A percentile compares a stretch with the other conserved stretches of the same genome.
These are phyloP conservation scores for Fragaria ananassa DNA, from an alignment of 306 rosid genomes.

Conservation along the genomic window DNA sequence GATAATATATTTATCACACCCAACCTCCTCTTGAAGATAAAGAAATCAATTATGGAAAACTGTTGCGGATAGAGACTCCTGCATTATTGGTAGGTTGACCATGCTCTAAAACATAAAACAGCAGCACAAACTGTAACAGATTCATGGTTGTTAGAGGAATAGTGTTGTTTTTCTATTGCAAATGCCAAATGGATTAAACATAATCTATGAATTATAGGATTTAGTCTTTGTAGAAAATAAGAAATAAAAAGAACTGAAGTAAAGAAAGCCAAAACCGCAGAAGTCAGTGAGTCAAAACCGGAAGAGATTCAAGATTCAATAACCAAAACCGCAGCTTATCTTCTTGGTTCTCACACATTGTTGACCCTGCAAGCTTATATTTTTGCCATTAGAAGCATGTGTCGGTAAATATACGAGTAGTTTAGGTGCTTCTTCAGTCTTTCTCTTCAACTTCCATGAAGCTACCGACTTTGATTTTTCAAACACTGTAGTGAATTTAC, in stretches of 20 bases:
- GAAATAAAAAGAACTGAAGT: background rate
- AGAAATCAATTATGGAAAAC: background rate
- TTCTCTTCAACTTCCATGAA: constrained; percentile 19
- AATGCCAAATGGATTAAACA: background rate
- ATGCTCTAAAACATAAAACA: background rate
- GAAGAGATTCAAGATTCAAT: background rate
- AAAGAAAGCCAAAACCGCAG: background rate
- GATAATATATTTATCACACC: background rate
- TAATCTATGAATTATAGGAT: background rate
- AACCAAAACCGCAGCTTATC: background rate
- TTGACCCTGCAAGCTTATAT: background rate
- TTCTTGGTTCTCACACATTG: background rate
- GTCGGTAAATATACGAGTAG: background rate
- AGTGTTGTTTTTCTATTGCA: background rate
- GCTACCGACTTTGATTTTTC: constrained; percentile 30
- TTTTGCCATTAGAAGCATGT: background rate
- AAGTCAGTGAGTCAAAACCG: background rate
- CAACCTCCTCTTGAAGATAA: background rate
- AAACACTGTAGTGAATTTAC: background rate
- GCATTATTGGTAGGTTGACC: constrained; percentile 9
- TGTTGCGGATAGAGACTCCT: background rate
- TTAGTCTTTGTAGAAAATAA: background rate
- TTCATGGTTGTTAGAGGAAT: background rate
- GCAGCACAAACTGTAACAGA: background rate
- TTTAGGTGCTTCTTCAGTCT: background rate